phyloP scores from a whole-genome alignment of 2,329 filamentous ascomycete species.

The Pseudocercospora macadamiae region DNA sequence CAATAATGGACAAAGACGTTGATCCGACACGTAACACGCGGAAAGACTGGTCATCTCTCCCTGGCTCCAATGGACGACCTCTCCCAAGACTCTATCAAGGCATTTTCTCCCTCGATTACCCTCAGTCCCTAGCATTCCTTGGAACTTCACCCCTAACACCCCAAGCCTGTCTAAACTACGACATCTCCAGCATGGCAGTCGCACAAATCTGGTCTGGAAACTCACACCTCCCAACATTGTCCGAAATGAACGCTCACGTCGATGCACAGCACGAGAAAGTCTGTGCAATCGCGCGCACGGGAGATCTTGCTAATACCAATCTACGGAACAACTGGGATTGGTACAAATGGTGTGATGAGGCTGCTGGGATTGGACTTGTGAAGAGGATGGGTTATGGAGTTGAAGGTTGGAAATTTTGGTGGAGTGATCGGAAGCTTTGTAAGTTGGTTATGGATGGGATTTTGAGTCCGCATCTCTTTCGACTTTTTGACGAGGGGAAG shows the following conservation, averaged over 20 bases:
- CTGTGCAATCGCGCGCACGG: conserved; percentile 10
- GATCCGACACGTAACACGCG: conserved; percentile 9
- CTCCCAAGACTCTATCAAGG: conserved; percentile 15
- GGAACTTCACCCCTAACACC: conserved; percentile 12
- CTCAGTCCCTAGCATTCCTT: conserved; percentile 14
- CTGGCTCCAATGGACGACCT: conserved; percentile 11
- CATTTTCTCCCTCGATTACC: conserved; percentile 14
- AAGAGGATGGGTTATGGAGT: conserved; percentile 9
- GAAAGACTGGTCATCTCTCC: conserved; percentile 12
- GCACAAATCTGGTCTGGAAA: conserved; percentile 18
- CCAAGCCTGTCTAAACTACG: conserved; percentile 16
- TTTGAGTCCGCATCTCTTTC: conserved; percentile 14
- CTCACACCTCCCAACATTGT: background rate
- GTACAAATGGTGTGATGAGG: conserved; percentile 18
- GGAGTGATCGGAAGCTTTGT: conserved; percentile 8
- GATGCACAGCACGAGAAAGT: conserved; percentile 12
- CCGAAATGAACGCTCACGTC: conserved; percentile 11
- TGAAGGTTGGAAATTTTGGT: conserved; percentile 19
- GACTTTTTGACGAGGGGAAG: conserved; percentile 16
- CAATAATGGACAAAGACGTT: background rate
- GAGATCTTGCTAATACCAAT: conserved; percentile 14
- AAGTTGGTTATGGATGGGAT: conserved; percentile 15
- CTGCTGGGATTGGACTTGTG: conserved; percentile 10
- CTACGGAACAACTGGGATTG: conserved; percentile 16
- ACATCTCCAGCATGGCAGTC: conserved; percentile 14